A percentile compares a stretch with the other conserved stretches of the same genome.
These are phyloP conservation scores for Aphanomyces euteiches DNA, from an alignment of 352 stramenopile genomes.

Conservation along the genomic window DNA sequence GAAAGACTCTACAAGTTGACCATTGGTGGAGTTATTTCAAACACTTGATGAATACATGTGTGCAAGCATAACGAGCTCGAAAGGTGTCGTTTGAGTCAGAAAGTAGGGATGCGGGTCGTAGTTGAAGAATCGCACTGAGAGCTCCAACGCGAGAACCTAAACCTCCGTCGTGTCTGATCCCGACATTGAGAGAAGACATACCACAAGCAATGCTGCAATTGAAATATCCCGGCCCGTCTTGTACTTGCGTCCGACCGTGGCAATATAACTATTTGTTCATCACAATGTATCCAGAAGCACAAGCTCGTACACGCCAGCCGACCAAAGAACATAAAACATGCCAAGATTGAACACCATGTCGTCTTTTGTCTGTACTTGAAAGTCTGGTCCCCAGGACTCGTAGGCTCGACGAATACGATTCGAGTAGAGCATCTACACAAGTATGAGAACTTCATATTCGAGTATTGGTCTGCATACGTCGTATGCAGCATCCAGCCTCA, in stretches of 20 bases:
- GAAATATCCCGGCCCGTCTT: conserved; percentile 47
- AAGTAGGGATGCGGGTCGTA: conserved; percentile 56
- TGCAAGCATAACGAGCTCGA: conserved; percentile 52
- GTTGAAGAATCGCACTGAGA: conserved; percentile 49
- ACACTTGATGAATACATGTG: conserved; percentile 33
- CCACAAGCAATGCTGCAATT: conserved; percentile 43
- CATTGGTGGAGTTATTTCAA: not conserved
- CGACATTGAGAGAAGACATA: conserved; percentile 33
- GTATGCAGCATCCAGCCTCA: conserved; percentile 52
- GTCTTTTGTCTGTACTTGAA: conserved; percentile 41
- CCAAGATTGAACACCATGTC: conserved; percentile 58
- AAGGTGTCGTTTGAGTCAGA: conserved; percentile 48
- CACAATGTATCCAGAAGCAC: not conserved
- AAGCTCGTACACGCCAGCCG: conserved; percentile 50
- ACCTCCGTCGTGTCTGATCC: not conserved
- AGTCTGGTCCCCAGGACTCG: conserved; percentile 59
- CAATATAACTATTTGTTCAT: conserved; percentile 38
- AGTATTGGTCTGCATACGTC: conserved; percentile 40
- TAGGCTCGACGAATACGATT: conserved; percentile 49
- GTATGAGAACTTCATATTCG: not conserved
- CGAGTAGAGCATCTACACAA: conserved; percentile 48
- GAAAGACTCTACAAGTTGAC: conserved; percentile 10
- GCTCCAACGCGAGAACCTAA: conserved; percentile 52
- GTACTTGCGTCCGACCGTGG: conserved; percentile 46
- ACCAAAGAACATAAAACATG: conserved; percentile 67